These are phyloP conservation scores for Aureobasidium sp. DNA, from an alignment of 2,329 filamentous ascomycete genomes.

Conservation along the genomic window DNA sequence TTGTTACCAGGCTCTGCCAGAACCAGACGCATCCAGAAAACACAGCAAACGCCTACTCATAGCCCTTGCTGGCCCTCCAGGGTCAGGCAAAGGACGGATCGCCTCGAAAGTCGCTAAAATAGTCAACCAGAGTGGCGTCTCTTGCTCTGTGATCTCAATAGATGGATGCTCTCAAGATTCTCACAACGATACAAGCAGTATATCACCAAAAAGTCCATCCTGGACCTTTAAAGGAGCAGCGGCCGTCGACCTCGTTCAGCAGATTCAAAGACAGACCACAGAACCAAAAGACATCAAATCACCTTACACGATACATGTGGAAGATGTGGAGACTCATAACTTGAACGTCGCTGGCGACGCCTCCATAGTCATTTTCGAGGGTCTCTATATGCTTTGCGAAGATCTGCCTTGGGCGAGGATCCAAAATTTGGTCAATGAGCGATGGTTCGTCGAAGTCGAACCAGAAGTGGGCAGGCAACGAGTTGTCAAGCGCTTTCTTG, in stretches of 20 bases:
- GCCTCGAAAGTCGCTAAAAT: constrained; percentile 3
- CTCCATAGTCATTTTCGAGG: constrained; percentile 11
- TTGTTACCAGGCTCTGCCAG: constrained; percentile 4
- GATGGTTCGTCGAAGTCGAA: constrained; percentile 6
- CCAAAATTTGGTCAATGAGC: background rate
- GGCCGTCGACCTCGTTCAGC: constrained; percentile 6
- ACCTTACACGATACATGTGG: constrained; percentile 2
- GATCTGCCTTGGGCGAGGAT: constrained; percentile 6
- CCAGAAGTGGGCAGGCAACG: background rate
- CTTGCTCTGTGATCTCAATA: constrained; percentile 9
- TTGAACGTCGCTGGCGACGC: constrained; percentile 4
- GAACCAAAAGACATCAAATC: constrained; percentile 6
- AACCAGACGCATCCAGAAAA: constrained; percentile 7
- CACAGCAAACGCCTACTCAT: constrained; percentile 10
- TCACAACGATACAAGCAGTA: background rate
- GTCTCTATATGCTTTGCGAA: constrained; percentile 11
- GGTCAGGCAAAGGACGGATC: constrained; percentile 7
- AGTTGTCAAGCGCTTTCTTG: constrained; percentile 1
- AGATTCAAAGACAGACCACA: background rate
- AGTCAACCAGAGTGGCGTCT: constrained; percentile 10
- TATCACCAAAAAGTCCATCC: background rate
- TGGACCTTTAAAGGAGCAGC: constrained; percentile 11
- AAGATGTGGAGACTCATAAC: background rate
- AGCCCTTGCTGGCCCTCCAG: constrained; percentile 6
- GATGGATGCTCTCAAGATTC: constrained; percentile 5